Evolutionary conservation across 768 basidiomycete genomes (phyloP).

Genomic region (Kwoniella heveanensis): DNA sequence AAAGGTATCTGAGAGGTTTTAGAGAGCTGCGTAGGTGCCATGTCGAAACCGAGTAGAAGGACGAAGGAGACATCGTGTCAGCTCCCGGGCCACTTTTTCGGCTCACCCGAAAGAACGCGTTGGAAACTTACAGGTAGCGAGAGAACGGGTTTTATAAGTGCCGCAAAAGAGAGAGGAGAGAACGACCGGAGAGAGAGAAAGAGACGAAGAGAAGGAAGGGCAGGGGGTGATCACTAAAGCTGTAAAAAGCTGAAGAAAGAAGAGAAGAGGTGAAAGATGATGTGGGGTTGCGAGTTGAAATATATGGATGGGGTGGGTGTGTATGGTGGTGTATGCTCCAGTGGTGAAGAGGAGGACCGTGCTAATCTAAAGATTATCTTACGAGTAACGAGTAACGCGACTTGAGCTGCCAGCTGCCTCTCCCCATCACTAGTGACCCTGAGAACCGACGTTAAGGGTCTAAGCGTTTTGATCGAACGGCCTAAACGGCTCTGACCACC

Average conservation of each 20-base stretch:
- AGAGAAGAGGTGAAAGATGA: slow-evolving; percentile 6
- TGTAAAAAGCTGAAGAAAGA: slow-evolving; percentile 25
- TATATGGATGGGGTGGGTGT: neutral
- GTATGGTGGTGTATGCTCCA: slow-evolving; percentile 11
- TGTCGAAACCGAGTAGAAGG: neutral
- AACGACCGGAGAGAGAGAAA: slow-evolving; percentile 12
- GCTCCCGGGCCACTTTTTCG: slow-evolving; percentile 8
- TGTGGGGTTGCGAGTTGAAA: neutral
- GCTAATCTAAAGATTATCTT: slow-evolving; percentile 1
- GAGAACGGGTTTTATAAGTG: slow-evolving; percentile 4
- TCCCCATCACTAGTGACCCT: slow-evolving; percentile 2
- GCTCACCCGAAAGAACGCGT: slow-evolving; percentile 7
- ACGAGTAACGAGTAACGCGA: neutral
- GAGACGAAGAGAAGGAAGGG: neutral
- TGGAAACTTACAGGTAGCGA: slow-evolving; percentile 9
- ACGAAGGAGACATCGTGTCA: slow-evolving; percentile 5
- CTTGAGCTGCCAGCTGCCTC: neutral
- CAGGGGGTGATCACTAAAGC: slow-evolving; percentile 16
- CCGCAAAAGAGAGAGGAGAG: neutral
- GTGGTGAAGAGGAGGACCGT: neutral
- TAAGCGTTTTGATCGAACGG: neutral
- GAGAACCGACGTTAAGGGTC: neutral
- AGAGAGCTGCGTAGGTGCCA: slow-evolving; percentile 4
- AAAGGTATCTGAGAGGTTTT: slow-evolving; percentile 9
- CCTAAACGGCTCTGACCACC: neutral